These are phyloP conservation scores for Sicyos baderoa DNA, from an alignment of 306 rosid genomes.

Conservation along the genomic window DNA sequence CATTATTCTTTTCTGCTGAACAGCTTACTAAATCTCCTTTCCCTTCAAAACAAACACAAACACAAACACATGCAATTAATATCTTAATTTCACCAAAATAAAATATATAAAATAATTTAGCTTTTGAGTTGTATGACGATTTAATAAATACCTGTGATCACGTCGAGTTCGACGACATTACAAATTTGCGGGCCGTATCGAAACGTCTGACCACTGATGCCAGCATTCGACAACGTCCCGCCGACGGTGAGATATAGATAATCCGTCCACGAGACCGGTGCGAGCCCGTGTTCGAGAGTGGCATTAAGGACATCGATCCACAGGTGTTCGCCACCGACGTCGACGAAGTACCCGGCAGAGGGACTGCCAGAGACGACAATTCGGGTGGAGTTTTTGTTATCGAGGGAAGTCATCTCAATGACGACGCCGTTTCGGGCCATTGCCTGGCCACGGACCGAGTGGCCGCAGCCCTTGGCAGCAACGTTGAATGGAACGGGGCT, in stretches of 20 bases:
- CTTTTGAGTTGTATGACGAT: too few species aligned
- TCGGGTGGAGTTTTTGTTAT: neutral
- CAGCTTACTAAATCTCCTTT: conserved; percentile 62
- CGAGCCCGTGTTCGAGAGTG: conserved; percentile 40
- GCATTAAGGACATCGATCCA: conserved; percentile 69
- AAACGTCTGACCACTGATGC: conserved; percentile 77
- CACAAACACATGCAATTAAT: neutral
- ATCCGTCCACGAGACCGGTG: conserved; percentile 78
- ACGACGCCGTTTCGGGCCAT: conserved; percentile 57
- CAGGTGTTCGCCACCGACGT: conserved; percentile 68
- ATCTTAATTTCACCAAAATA: too few species aligned
- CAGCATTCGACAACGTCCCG: conserved; percentile 92
- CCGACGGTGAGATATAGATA: conserved; percentile 62
- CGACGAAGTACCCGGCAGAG: conserved; percentile 34
- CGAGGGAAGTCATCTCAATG: conserved; percentile 55
- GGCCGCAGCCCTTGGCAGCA: conserved; percentile 69
- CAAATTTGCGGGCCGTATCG: conserved; percentile 69
- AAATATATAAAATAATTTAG: too few species aligned
- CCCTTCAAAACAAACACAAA: conserved; percentile 28
- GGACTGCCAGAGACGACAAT: conserved; percentile 15
- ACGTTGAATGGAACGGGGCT: conserved; percentile 16
- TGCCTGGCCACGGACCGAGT: conserved; percentile 67
- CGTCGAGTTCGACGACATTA: conserved; percentile 62
- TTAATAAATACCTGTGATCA: conserved; percentile 54
- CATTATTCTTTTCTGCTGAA: conserved; percentile 32